Evolutionary conservation across 164 flowering plant genomes (phyloP), one percentile per base, ranked within the genome.

Genomic region (Umbilicus rupestris): DNA sequence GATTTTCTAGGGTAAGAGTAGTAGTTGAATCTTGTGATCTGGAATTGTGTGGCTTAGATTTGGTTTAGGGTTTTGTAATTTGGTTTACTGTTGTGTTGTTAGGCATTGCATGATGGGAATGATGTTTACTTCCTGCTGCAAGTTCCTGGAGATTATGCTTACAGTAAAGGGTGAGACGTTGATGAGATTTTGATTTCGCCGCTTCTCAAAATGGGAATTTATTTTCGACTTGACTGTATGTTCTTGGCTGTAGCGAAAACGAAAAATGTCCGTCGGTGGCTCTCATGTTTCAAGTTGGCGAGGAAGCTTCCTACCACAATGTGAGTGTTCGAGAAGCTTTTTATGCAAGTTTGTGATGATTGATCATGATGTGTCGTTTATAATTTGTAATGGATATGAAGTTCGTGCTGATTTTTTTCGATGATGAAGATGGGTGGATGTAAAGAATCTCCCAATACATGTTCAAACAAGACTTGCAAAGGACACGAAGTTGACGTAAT

Each of bases 201-300:
- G 22, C 17, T 19, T 35, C 41, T 39, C 14, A 37, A 30, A 7
- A n/a, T 5, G 45, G 65, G 24, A 15, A 7, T 31, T 31, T 62
- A 6, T 16, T 33, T 35, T 30, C 20, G 14, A 35, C 7, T 62
- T 30, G 6, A 39, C 3, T 19, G 26, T 12, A 46, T 57, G 15
- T 39, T 45, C 14, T 62, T 26, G 67, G 0, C 42, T 81, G 81
- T 88, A 91, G 99, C 2, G 59, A 77, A 24, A 79, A 64, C 75
- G 77, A 59, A 49, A 83, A 81, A 75, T 94, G 99, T 67, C 96
- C 99, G 42, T 94, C 99, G 62, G 96, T 91, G 70, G 88, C 99
- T 64, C 87, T 94, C 64, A 94, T 94, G 99, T 91, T 94, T 81
- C 96, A 81, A 78, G 77, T 91, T 67, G 97, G 99, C 62, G 90